These are phyloP conservation scores for Penicillium digitatum DNA, from an alignment of 2,329 filamentous ascomycete genomes.

Conservation along the genomic window DNA sequence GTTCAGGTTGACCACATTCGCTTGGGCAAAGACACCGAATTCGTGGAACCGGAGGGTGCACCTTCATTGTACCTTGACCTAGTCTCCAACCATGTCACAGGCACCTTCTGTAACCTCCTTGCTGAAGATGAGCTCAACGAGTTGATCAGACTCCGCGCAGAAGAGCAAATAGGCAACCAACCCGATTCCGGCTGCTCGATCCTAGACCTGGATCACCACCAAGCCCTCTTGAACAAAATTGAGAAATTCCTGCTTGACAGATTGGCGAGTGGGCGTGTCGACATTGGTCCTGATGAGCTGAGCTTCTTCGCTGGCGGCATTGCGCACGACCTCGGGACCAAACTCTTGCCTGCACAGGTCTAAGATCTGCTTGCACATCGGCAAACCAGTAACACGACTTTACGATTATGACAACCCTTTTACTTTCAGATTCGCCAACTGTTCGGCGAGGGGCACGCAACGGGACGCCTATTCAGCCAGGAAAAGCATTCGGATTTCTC, in stretches of 20 bases:
- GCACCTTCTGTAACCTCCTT: conserved; percentile 41
- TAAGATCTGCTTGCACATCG: not conserved
- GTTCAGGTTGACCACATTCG: conserved; percentile 34
- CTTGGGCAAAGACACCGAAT: conserved; percentile 31
- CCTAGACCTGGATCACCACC: conserved; percentile 11
- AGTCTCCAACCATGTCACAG: conserved; percentile 38
- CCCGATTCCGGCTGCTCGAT: conserved; percentile 6
- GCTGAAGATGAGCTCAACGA: conserved; percentile 36
- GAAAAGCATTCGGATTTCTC: conserved; percentile 7
- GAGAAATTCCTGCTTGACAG: conserved; percentile 36
- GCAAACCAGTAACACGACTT: conserved; percentile 16
- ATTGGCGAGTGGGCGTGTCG: conserved; percentile 28
- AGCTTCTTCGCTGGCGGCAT: conserved; percentile 41
- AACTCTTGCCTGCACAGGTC: conserved; percentile 14
- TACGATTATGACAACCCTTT: conserved; percentile 21
- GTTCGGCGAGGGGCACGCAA: conserved; percentile 8
- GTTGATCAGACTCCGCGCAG: conserved; percentile 29
- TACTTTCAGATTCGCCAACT: conserved; percentile 7
- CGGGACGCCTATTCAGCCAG: conserved; percentile 10
- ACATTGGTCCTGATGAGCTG: conserved; percentile 36
- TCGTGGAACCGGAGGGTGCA: conserved; percentile 31
- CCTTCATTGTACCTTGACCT: conserved; percentile 36
- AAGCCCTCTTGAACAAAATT: conserved; percentile 32
- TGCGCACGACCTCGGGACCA: conserved; percentile 30
- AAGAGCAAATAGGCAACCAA: conserved; percentile 16